A percentile compares a stretch with the other conserved stretches of the same genome.
Conservation (phyloP, 139 green algal genomes). For the Tetradesmus obliquus region DNA sequence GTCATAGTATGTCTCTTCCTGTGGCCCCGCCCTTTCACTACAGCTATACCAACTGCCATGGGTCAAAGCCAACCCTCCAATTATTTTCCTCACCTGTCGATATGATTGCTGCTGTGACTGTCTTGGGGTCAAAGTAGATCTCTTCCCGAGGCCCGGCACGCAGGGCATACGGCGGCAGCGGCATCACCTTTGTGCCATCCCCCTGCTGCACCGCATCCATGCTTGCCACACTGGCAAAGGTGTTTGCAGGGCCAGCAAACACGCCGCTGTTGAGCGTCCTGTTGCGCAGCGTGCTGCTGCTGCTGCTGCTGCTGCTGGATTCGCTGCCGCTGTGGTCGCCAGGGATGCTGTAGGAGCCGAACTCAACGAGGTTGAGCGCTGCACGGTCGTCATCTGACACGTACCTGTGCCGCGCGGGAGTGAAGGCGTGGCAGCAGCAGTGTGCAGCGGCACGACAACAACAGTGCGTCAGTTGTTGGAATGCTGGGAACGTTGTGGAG, state of each 20-base stretch:
- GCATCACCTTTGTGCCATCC: not conserved
- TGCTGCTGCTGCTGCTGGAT: conserved; percentile 26
- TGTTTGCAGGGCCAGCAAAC: not conserved
- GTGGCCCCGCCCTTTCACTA: no score
- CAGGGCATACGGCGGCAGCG: conserved; percentile 74
- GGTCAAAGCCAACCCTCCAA: no score
- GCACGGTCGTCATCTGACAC: conserved; percentile 74
- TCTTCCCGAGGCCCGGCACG: conserved; percentile 73
- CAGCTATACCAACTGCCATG: no score
- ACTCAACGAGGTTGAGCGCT: conserved; percentile 70
- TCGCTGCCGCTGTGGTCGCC: conserved; percentile 7
- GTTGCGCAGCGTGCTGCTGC: not conserved
- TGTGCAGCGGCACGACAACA: no score
- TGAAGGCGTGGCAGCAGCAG: no score
- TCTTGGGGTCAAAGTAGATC: conserved; percentile 77
- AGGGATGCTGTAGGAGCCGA: conserved; percentile 59
- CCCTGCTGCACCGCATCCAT: not conserved
- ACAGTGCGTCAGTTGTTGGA: no score
- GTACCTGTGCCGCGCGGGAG: conserved; percentile 47
- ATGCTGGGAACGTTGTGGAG: no score
- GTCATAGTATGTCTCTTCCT: no score
- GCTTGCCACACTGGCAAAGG: not conserved
- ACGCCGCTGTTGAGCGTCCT: conserved; percentile 9
- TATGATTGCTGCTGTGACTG: conserved; percentile 79
- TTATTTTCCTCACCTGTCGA: conserved; percentile 64